Conservation (phyloP, 306 rosid genomes). For the Carpinus fangiana region DNA sequence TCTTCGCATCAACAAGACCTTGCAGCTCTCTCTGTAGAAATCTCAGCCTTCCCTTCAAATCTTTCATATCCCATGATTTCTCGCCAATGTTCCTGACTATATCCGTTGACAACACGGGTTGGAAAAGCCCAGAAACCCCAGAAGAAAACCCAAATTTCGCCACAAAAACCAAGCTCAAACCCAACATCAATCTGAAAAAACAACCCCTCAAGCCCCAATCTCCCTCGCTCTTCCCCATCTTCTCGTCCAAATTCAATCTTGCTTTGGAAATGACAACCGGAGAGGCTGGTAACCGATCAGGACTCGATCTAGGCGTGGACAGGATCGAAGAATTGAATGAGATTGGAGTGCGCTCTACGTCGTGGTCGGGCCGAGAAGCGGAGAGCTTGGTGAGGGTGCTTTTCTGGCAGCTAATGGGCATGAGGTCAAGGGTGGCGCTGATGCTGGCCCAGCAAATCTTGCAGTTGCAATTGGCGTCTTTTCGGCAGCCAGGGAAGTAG, state of each 20-base stretch:
- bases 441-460: constrained; percentile 76
- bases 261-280: constrained; percentile 39
- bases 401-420: constrained; percentile 60
- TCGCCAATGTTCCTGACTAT: constrained; percentile 45
- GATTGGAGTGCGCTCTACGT: constrained; percentile 49
- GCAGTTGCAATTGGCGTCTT: constrained; percentile 77
- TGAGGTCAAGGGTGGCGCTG: constrained; percentile 85
- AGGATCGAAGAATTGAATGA: constrained; percentile 54
- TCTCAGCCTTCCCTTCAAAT: constrained; percentile 65
- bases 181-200: constrained; percentile 28
- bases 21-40: constrained; percentile 61
- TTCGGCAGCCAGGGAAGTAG: constrained; percentile 82
- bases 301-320: constrained; percentile 49
- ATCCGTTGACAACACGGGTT: constrained; percentile 45
- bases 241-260: constrained; percentile 18
- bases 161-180: constrained; percentile 43
- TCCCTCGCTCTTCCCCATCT: constrained; percentile 23
- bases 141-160: constrained; percentile 37
- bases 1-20: constrained; percentile 37
- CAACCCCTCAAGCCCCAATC: constrained; percentile 27
- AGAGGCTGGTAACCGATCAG: constrained; percentile 13
- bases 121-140: constrained; percentile 37
- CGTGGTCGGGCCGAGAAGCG: constrained; percentile 37
- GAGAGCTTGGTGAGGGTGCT: constrained; percentile 65
- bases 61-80: constrained; percentile 42